Percentiles rank a stretch among this genome's conserved stretches.
Conservation (phyloP, 345 rosid species). For the Salix exigua region DNA sequence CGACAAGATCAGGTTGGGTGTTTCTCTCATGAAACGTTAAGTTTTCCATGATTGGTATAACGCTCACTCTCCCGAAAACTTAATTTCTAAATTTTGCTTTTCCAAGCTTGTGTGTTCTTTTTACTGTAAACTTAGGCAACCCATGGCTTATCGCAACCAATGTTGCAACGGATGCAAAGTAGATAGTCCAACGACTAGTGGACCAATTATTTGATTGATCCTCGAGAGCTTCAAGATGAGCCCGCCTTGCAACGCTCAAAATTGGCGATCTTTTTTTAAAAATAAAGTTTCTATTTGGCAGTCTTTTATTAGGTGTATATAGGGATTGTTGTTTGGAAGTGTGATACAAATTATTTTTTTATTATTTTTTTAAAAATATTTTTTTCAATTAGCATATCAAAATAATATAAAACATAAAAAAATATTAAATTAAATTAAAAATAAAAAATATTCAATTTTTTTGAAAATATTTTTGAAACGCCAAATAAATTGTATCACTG, state of each 20-base stretch:
- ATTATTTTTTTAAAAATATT: no score
- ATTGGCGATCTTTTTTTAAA: no score
- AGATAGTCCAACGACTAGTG: background rate
- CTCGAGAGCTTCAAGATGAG: background rate
- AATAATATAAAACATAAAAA: no score
- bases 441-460: no score
- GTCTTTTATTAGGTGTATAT: no score
- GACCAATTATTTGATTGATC: background rate
- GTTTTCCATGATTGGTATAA: background rate
- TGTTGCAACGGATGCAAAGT: background rate
- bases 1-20: slow-evolving; percentile 11
- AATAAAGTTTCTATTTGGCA: no score
- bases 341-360: accelerated
- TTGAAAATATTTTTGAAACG: no score
- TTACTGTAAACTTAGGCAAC: background rate
- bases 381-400: no score
- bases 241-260: no score
- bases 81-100: background rate
- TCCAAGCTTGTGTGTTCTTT: background rate
- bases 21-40: slow-evolving; percentile 5
- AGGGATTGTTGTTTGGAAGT: no score
- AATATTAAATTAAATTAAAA: no score
- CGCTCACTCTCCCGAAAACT: background rate
- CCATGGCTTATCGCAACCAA: background rate
- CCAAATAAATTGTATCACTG: background rate